A percentile compares a stretch with the other conserved stretches of the same genome.
Conservation (phyloP, 805 yeast species). For the Candida alai region DNA sequence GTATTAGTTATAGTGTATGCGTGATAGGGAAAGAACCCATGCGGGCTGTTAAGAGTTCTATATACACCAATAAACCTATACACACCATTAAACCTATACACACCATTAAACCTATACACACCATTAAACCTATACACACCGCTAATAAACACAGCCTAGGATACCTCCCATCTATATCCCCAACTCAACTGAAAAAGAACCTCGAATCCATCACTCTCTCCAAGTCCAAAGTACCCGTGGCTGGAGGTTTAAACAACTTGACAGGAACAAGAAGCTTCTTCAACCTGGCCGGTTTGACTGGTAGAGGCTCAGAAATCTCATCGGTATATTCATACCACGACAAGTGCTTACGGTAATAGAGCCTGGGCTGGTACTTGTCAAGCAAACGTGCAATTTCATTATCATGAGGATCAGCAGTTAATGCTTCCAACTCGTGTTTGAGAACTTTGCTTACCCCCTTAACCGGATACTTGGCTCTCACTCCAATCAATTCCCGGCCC, state of each 20-base stretch:
- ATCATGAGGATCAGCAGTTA: no score
- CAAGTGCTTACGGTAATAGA: slow-evolving; percentile 12
- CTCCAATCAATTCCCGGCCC: slow-evolving; percentile 3
- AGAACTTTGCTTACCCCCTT: background rate
- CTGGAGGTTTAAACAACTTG: slow-evolving; percentile 23
- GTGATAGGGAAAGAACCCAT: no score
- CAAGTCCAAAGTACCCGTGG: slow-evolving; percentile 31
- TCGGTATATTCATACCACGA: slow-evolving; percentile 8
- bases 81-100: no score
- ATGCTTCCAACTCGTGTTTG: slow-evolving; percentile 2
- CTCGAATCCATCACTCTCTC: slow-evolving; percentile 27
- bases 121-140: no score
- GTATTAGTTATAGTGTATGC: no score
- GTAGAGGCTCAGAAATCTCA: background rate
- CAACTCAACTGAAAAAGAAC: slow-evolving; percentile 32
- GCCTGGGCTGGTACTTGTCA: slow-evolving; percentile 18
- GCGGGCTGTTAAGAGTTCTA: background rate
- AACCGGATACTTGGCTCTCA: slow-evolving; percentile 9
- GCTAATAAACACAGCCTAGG: no score
- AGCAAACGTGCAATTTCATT: slow-evolving; percentile 8
- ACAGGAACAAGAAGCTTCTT: slow-evolving; percentile 28
- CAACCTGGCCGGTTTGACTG: background rate
- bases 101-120: no score
- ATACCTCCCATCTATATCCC: background rate
- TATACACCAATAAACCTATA: no score